These are phyloP conservation scores for Hypoxylon sp. DNA, from an alignment of 2,329 filamentous ascomycete species.

Conservation along the genomic window DNA sequence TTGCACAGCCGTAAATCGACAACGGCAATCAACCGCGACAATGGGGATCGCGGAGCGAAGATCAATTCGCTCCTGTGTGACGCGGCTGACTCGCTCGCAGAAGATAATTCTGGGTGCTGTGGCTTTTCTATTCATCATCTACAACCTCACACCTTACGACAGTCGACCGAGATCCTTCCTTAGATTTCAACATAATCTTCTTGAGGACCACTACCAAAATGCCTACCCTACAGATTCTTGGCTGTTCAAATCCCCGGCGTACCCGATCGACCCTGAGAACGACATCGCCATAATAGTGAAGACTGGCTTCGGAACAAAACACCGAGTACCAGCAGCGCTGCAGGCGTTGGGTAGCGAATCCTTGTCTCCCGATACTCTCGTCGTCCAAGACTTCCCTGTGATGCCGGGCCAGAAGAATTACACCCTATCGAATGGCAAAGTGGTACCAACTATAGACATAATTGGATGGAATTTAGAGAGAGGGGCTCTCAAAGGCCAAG, in stretches of 20 bases:
- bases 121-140: slow-evolving; percentile 42
- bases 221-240: slow-evolving; percentile 51
- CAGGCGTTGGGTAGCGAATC: slow-evolving; percentile 54
- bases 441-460: slow-evolving; percentile 44
- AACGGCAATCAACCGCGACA: slow-evolving; percentile 15
- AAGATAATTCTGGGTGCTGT: slow-evolving; percentile 40
- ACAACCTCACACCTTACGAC: slow-evolving; percentile 44
- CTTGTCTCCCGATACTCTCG: slow-evolving; percentile 54
- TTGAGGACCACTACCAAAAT: slow-evolving; percentile 44
- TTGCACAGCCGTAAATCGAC: slow-evolving; percentile 18
- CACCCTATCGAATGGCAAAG: slow-evolving; percentile 41
- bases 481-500: slow-evolving; percentile 42
- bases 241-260: slow-evolving; percentile 51
- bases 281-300: slow-evolving; percentile 64
- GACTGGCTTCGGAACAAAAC: slow-evolving; percentile 63
- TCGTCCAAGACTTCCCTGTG: slow-evolving; percentile 61
- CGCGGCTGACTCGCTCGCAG: slow-evolving; percentile 43
- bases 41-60: slow-evolving; percentile 43
- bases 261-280: slow-evolving; percentile 54
- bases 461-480: slow-evolving; percentile 46
- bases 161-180: slow-evolving; percentile 43
- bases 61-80: slow-evolving; percentile 40
- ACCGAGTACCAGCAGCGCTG: slow-evolving; percentile 57
- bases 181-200: slow-evolving; percentile 44
- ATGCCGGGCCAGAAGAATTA: slow-evolving; percentile 37